Percentiles rank a stretch among this genome's conserved stretches.
These are phyloP conservation scores for Trichomonascaceae sp. DNA, from an alignment of 1,139 yeast species.

Conservation along the genomic window DNA sequence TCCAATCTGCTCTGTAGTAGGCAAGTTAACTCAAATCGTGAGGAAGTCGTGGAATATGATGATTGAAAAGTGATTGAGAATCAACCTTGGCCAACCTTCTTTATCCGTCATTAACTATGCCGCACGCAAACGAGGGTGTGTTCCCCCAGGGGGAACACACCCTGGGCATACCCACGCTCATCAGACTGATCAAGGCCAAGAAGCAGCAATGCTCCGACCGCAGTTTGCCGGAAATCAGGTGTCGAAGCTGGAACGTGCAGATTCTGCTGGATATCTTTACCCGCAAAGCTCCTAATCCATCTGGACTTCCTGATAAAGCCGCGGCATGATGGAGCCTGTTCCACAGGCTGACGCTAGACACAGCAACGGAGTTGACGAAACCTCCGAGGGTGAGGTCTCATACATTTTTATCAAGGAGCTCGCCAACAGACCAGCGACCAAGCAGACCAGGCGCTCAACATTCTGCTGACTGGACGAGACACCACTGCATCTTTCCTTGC, in stretches of 20 bases:
- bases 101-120: too few relatives aligned
- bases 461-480: conserved; percentile 43
- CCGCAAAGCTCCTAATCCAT: conserved; percentile 5
- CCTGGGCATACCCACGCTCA: conserved; percentile 9
- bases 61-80: too few relatives aligned
- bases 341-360: conserved; percentile 40
- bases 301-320: conserved; percentile 6
- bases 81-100: too few relatives aligned
- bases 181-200: conserved; percentile 4
- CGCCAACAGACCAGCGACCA: conserved; percentile 38
- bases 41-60: too few relatives aligned
- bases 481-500: conserved; percentile 44
- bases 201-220: conserved; percentile 38
- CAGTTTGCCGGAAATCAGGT: conserved; percentile 46
- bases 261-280: conserved; percentile 8
- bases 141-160: too few relatives aligned
- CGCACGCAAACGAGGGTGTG: too few relatives aligned
- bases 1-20: too few relatives aligned
- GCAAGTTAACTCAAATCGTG: too few relatives aligned
- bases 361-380: conserved; percentile 39
- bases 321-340: conserved; percentile 39
- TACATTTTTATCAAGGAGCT: conserved; percentile 38
- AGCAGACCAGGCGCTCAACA: conserved; percentile 37
- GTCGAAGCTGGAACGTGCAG: conserved; percentile 29
- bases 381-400: conserved; percentile 3